These are phyloP conservation scores for Xerocomellus amylosporus DNA, from an alignment of 768 basidiomycete genomes.

Conservation along the genomic window DNA sequence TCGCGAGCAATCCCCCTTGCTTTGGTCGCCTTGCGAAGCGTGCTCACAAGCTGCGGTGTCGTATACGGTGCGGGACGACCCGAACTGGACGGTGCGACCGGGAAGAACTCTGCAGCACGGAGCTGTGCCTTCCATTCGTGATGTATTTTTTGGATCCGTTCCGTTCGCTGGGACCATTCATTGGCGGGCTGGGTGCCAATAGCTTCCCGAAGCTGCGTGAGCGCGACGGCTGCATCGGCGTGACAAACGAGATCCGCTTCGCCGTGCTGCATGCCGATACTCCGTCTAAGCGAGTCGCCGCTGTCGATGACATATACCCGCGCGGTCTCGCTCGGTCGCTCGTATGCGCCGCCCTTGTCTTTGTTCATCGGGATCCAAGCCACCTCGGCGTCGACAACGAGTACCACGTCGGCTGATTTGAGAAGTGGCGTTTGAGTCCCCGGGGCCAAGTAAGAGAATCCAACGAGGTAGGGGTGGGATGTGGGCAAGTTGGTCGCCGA, in stretches of 20 bases:
- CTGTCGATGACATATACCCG: conserved; percentile 59
- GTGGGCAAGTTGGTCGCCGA: conserved; percentile 52
- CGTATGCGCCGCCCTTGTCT: conserved; percentile 26
- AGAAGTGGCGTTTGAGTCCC: conserved; percentile 48
- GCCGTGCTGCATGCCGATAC: conserved; percentile 46
- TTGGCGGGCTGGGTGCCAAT: conserved; percentile 12
- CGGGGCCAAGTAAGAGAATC: conserved; percentile 47
- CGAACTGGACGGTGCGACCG: conserved; percentile 17
- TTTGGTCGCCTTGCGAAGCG: conserved; percentile 44
- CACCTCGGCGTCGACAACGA: conserved; percentile 63
- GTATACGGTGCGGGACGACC: conserved; percentile 25
- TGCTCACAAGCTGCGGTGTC: conserved; percentile 48
- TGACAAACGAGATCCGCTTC: conserved; percentile 57
- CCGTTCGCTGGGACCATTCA: conserved; percentile 10
- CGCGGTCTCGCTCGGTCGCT: conserved; percentile 40
- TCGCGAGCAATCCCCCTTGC: conserved; percentile 35
- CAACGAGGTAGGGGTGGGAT: conserved; percentile 53
- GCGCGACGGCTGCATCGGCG: conserved; percentile 52
- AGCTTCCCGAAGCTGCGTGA: conserved; percentile 44
- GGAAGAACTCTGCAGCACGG: conserved; percentile 33
- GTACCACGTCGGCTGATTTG: conserved; percentile 54
- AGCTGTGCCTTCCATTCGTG: conserved; percentile 27
- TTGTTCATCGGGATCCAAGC: conserved; percentile 60
- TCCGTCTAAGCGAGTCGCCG: conserved; percentile 57
- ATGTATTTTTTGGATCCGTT: conserved; percentile 22